phyloP scores from a whole-genome alignment of 257 asterid genomes.

The Cinchona pubescens region DNA sequence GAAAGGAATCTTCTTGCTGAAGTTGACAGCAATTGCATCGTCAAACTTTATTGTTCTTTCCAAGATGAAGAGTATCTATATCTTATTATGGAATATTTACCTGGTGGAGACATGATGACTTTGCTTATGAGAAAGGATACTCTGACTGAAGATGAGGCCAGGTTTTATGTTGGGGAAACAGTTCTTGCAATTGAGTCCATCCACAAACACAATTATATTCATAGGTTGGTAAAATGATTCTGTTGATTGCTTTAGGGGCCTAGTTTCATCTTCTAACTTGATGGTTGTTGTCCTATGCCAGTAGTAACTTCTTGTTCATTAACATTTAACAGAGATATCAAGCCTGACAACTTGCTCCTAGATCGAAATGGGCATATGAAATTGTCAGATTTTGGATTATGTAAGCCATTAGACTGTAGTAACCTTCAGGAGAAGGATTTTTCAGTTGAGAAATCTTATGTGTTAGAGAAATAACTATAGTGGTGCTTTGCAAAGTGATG shows the following conservation, averaged over 20 bases:
- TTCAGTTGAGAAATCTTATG: too few relatives aligned
- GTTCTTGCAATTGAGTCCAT: slow-evolving; percentile 96
- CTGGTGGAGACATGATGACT: slow-evolving; percentile 99
- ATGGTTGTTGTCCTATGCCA: neutral
- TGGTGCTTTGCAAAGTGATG: slow-evolving; percentile 87
- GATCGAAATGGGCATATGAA: slow-evolving; percentile 95
- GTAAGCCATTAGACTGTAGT: slow-evolving; percentile 95
- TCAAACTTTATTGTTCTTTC: slow-evolving; percentile 92
- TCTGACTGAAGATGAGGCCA: slow-evolving; percentile 83
- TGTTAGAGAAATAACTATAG: slow-evolving; percentile 60
- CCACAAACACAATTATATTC: slow-evolving; percentile 88
- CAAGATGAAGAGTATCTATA: slow-evolving; percentile 95
- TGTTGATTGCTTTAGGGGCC: slow-evolving; percentile 15
- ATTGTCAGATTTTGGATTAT: slow-evolving; percentile 90
- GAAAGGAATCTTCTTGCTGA: slow-evolving; percentile 92
- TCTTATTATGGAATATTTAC: slow-evolving; percentile 94
- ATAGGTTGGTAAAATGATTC: slow-evolving; percentile 54
- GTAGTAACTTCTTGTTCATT: slow-evolving; percentile 7
- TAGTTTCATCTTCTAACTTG: slow-evolving; percentile 16
- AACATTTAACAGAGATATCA: slow-evolving; percentile 75
- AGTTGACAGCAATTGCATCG: slow-evolving; percentile 96
- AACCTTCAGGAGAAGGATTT: slow-evolving; percentile 91
- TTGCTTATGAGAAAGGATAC: slow-evolving; percentile 93
- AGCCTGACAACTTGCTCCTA: slow-evolving; percentile 95
- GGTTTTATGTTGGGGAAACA: slow-evolving; percentile 89